These are phyloP conservation scores for Pneumocystis canis DNA, from an alignment of 1,139 yeast genomes.

Conservation along the genomic window DNA sequence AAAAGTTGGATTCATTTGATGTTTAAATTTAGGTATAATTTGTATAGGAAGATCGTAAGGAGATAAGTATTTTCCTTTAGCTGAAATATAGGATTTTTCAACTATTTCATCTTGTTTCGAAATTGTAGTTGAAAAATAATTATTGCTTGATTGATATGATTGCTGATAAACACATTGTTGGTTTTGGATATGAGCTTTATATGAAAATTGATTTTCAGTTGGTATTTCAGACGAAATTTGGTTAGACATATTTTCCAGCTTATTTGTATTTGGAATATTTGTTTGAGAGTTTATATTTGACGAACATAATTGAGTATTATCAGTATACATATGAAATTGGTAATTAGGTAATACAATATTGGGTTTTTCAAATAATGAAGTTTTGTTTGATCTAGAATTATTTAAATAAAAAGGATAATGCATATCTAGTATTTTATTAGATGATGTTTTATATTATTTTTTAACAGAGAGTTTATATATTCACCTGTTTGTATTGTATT, in stretches of 20 bases:
- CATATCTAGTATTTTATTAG: not conserved
- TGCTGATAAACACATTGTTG: not conserved
- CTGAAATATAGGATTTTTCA: not conserved
- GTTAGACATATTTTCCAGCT: not conserved
- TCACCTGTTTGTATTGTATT: not conserved
- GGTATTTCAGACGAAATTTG: not conserved
- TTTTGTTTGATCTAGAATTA: not conserved
- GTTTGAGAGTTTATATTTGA: not conserved
- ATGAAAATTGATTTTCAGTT: not conserved
- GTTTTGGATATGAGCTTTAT: not conserved
- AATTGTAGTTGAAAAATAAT: not conserved
- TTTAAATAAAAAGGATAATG: not conserved
- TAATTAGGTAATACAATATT: not conserved
- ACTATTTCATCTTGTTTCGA: not conserved
- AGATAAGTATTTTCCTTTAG: not conserved
- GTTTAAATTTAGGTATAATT: not conserved
- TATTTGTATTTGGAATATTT: not conserved
- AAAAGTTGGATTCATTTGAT: not conserved
- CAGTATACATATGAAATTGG: not conserved
- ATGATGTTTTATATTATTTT: not conserved
- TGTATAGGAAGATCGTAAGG: slow-evolving; percentile 1
- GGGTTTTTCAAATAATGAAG: not conserved
- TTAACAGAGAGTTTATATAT: not conserved
- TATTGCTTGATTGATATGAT: not conserved
- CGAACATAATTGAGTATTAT: not conserved